Evolutionary conservation across 2,329 filamentous ascomycete species (phyloP).

Genomic region (Didymella exigua): DNA sequence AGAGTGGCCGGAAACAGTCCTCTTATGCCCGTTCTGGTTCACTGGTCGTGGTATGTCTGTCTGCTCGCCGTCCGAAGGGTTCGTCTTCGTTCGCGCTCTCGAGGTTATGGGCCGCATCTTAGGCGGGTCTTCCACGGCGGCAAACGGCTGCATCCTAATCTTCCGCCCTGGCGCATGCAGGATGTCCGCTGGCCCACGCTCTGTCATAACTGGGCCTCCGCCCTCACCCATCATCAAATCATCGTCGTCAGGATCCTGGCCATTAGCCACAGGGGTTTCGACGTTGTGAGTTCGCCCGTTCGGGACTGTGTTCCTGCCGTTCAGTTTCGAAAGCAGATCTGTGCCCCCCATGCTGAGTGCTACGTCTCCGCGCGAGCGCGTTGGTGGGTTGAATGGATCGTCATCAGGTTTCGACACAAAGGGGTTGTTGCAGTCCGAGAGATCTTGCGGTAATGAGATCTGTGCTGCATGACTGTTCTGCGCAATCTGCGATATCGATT

Average conservation of each 20-base stretch:
- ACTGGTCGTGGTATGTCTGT: constrained; percentile 46
- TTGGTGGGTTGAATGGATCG: constrained; percentile 53
- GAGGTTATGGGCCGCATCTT: constrained; percentile 49
- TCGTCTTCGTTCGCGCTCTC: constrained; percentile 47
- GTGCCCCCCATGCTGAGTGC: constrained; percentile 46
- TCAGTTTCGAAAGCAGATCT: constrained; percentile 50
- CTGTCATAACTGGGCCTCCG: constrained; percentile 41
- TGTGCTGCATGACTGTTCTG: constrained; percentile 27
- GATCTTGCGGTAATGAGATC: constrained; percentile 24
- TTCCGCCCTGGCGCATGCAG: constrained; percentile 56
- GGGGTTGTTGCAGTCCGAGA: constrained; percentile 32
- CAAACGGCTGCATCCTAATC: constrained; percentile 44
- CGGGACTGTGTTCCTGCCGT: constrained; percentile 47
- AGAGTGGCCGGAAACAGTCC: constrained; percentile 86
- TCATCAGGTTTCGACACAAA: constrained; percentile 47
- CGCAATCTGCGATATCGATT: constrained; percentile 49
- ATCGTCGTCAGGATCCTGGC: constrained; percentile 49
- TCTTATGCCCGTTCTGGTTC: constrained; percentile 70
- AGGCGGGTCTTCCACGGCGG: constrained; percentile 44
- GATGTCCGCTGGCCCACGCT: constrained; percentile 47
- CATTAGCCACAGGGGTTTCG: constrained; percentile 56
- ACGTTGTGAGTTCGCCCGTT: constrained; percentile 41
- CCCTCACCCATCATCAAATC: constrained; percentile 52
- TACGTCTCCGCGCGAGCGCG: constrained; percentile 38
- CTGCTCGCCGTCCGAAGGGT: constrained; percentile 47